Base-by-base conservation (phyloP, 2,329 filamentous ascomycete species). In the Cytospora piceicola region DNA sequence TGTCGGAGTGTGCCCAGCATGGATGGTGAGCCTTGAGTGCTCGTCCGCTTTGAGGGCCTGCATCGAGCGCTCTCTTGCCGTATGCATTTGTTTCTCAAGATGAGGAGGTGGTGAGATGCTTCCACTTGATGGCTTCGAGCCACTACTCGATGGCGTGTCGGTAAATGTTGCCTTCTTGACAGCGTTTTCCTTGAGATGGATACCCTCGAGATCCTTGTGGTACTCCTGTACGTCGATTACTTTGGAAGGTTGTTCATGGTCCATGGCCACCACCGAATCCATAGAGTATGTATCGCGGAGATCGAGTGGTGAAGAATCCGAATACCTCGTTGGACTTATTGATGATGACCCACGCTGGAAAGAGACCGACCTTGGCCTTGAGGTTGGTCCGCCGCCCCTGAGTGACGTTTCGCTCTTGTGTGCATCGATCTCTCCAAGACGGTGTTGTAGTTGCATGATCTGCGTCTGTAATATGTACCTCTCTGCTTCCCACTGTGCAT, bases 1-100 rank as follows among this genome's bases (percentile, higher is more conserved):
- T 59, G 81, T 88, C 8, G 86, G 86, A 1, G 86, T 88, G 73
- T 88, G 86, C 1, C 86, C 86, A 24, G 86, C 86, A 73, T 88
- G 83, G 81, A 89, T 85, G 0, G 81, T 87, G 51, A 88, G 80
- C 54, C 86, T 80, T 58, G 77, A 78, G 53, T 79, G 77, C 70
- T 83, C 85, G 7, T 81, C 77, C 9, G 81, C 82, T 29, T 77
- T 78, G 42, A 86, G 75, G 5, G 79, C 61, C 2, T 42, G 54
- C 12, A 57, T 56, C 24, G 55, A 57, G 29, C 63, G 54, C 32
- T 64, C 55, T 24, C 66, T 59, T 29, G 66, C 66, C 42, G 55
- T 24, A 12, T 64, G 55, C 36, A 39, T 61, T 4, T 36, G 36
- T 49, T 60, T 55, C 20, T 68, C 66, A 12, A 56, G 49, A 4